phyloP scores from a whole-genome alignment of 345 rosid species.

The Leavenworthia alabamica region DNA sequence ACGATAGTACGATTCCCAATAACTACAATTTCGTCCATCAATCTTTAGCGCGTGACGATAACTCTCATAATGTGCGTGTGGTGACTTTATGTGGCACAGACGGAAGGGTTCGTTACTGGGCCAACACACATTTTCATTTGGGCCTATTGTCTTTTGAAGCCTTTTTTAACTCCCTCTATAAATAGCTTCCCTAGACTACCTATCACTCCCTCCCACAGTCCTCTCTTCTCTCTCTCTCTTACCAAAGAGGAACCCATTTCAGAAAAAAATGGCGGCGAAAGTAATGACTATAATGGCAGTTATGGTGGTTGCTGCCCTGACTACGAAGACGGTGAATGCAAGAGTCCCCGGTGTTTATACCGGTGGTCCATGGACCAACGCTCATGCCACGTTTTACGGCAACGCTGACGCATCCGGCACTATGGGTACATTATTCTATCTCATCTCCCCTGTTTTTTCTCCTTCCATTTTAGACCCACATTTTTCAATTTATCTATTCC shows the following conservation, averaged over 20 bases:
- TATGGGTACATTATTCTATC: conserved; percentile 65
- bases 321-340: conserved; percentile 29
- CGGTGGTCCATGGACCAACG: too few relatives aligned
- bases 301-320: conserved; percentile 18
- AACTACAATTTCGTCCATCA: not conserved
- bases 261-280: conserved; percentile 26
- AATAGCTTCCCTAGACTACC: conserved; percentile 15
- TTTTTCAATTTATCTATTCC: not conserved
- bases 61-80: not conserved
- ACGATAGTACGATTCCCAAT: not conserved
- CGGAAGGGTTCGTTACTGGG: not conserved
- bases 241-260: not conserved
- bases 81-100: not conserved
- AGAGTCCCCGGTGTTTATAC: conserved; percentile 60
- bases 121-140: not conserved
- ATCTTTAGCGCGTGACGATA: not conserved
- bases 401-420: conserved; percentile 81
- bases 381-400: too few relatives aligned
- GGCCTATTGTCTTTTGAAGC: conserved; percentile 6
- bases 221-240: conserved; percentile 13
- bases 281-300: not conserved
- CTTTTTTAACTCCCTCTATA: conserved; percentile 16
- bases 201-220: conserved; percentile 7
- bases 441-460: not conserved
- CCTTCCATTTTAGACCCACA: not conserved